Conservation (phyloP, 768 basidiomycete genomes). For the Mycena vitilis region DNA sequence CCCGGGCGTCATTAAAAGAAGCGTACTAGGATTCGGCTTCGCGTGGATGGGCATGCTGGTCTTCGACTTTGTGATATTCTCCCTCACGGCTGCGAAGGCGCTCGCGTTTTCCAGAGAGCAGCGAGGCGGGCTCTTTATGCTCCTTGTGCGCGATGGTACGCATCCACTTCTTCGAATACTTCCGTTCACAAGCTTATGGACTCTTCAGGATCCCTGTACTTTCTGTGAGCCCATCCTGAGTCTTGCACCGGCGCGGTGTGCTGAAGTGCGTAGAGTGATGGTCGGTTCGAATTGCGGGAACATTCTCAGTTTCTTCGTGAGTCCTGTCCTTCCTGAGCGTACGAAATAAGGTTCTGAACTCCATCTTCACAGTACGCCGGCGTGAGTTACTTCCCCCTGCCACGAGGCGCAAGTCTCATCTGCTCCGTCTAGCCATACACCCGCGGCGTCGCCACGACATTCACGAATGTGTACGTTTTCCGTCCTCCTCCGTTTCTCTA, state of each 20-base stretch:
- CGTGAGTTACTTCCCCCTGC: conserved; percentile 37
- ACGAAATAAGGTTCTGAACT: background rate
- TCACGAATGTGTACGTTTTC: conserved; percentile 49
- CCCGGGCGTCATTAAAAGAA: background rate
- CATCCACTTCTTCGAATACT: background rate
- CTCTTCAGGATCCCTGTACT: conserved; percentile 50
- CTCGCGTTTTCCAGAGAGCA: conserved; percentile 39
- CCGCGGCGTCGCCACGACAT: conserved; percentile 45
- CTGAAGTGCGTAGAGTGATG: conserved; percentile 46
- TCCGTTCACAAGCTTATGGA: background rate
- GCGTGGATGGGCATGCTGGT: conserved; percentile 53
- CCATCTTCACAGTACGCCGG: conserved; percentile 41
- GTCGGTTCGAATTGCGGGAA: conserved; percentile 49
- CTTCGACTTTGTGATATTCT: conserved; percentile 53
- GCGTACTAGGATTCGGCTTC: conserved; percentile 44
- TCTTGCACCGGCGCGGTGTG: background rate
- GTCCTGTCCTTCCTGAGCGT: conserved; percentile 18
- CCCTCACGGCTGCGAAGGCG: conserved; percentile 54
- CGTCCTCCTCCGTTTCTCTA: background rate
- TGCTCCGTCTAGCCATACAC: conserved; percentile 41
- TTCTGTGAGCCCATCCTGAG: conserved; percentile 40
- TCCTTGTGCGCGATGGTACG: conserved; percentile 56
- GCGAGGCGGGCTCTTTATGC: conserved; percentile 41
- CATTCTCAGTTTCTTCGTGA: conserved; percentile 51
- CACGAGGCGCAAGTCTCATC: background rate